A percentile compares a stretch with the other conserved stretches of the same genome.
Evolutionary conservation across 176 grass and related monocot genomes (phyloP).

Genomic region (Tillandsia fasciculata): DNA sequence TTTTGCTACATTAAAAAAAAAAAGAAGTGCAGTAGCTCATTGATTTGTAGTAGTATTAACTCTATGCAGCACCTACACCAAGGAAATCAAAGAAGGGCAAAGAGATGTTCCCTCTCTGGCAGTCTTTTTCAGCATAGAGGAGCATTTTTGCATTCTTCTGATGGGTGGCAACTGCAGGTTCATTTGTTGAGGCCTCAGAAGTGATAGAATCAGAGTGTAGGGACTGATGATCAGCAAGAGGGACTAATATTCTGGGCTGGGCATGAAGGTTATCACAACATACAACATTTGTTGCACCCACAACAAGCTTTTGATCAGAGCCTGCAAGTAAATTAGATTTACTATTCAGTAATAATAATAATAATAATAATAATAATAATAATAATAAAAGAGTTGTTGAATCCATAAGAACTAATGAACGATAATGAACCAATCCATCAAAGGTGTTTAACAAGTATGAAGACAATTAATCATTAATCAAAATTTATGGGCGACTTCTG

Average conservation of each 20-base stretch:
- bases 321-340: background rate
- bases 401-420: background rate
- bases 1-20: conserved; percentile 1
- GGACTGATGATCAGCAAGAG: conserved; percentile 5
- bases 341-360: background rate
- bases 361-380: background rate
- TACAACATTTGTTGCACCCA: conserved; percentile 3
- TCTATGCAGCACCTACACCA: conserved; percentile 22
- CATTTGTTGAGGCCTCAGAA: conserved; percentile 7
- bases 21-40: background rate
- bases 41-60: background rate
- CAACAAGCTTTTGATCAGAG: background rate
- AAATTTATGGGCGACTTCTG: no score
- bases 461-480: background rate
- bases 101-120: background rate
- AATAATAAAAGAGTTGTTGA: background rate
- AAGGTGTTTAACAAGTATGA: background rate
- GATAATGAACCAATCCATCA: no score
- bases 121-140: background rate
- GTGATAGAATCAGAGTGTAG: background rate
- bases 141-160: background rate
- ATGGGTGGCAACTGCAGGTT: background rate
- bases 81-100: conserved; percentile 28
- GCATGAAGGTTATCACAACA: background rate
- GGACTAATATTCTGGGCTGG: background rate